Conservation (phyloP, 331 rosid genomes). For the Phaseolus coccineus region DNA sequence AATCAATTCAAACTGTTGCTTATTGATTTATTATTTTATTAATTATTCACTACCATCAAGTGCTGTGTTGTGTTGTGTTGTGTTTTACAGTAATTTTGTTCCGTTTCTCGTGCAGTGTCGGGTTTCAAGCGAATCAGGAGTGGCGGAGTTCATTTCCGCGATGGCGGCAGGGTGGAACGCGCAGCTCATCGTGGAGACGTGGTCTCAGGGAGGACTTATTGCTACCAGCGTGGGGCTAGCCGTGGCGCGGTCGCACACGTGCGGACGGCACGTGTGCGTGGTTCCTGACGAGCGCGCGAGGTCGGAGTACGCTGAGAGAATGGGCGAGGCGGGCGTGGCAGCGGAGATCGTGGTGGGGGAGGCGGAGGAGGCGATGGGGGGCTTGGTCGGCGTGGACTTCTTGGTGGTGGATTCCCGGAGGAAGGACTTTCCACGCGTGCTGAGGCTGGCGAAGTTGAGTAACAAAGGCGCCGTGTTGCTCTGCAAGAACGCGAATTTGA, state of each 20-base stretch:
- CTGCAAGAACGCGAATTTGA: slow-evolving; percentile 67
- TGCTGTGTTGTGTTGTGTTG: background rate
- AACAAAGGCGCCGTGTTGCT: slow-evolving; percentile 76
- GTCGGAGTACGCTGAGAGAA: slow-evolving; percentile 59
- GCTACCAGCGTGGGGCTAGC: slow-evolving; percentile 78
- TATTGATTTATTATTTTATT: background rate
- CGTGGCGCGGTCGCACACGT: slow-evolving; percentile 73
- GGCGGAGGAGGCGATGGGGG: slow-evolving; percentile 72
- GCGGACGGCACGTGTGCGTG: slow-evolving; percentile 80
- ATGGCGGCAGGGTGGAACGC: slow-evolving; percentile 99
- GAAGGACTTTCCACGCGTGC: slow-evolving; percentile 60
- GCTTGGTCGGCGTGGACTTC: slow-evolving; percentile 67
- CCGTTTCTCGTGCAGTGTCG: slow-evolving; percentile 52
- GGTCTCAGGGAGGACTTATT: slow-evolving; percentile 81
- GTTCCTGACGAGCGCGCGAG: slow-evolving; percentile 81
- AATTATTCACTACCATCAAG: background rate
- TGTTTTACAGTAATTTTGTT: background rate
- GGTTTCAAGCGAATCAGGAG: slow-evolving; percentile 72
- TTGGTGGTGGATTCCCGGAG: slow-evolving; percentile 81
- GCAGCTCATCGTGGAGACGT: slow-evolving; percentile 82
- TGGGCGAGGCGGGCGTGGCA: slow-evolving; percentile 56
- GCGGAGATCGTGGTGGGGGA: slow-evolving; percentile 76
- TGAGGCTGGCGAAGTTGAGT: slow-evolving; percentile 79
- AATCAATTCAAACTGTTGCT: background rate
- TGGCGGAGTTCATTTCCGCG: slow-evolving; percentile 84